Percentiles rank a stretch among this genome's conserved stretches.
Conservation (phyloP, 2,329 filamentous ascomycete species). For the Rutstroemia sp. region DNA sequence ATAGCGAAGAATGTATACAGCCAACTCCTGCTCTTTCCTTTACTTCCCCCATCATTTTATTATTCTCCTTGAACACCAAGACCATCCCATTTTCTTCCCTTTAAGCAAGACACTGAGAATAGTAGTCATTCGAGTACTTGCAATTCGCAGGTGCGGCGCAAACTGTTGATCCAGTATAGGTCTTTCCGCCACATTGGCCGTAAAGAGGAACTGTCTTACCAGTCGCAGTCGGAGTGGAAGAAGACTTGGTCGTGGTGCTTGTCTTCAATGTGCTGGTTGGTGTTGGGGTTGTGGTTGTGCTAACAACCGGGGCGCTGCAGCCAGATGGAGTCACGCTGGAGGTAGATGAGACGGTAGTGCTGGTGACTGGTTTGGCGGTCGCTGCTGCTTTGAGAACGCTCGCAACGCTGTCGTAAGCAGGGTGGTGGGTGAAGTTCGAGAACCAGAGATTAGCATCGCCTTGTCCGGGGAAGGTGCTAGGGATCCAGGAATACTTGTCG, state of each 20-base stretch:
- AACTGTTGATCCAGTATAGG: not conserved
- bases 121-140: not conserved
- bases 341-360: not conserved
- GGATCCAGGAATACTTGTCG: conserved; percentile 35
- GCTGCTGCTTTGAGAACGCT: conserved; percentile 24
- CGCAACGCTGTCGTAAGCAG: conserved; percentile 35
- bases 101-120: conserved; percentile 8
- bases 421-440: conserved; percentile 35
- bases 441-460: conserved; percentile 38
- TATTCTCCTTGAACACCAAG: not conserved
- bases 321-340: not conserved
- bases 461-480: conserved; percentile 34
- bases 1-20: not conserved
- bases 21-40: not conserved
- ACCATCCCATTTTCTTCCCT: no score
- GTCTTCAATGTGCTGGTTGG: not conserved
- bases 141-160: conserved; percentile 2
- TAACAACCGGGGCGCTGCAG: not conserved
- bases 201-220: not conserved
- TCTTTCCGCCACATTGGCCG: conserved; percentile 6
- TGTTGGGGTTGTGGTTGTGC: not conserved
- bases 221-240: not conserved
- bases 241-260: not conserved
- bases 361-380: not conserved
- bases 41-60: no score